Base-by-base conservation (phyloP, 2,329 filamentous ascomycete species). In the Monilinia laxa region DNA sequence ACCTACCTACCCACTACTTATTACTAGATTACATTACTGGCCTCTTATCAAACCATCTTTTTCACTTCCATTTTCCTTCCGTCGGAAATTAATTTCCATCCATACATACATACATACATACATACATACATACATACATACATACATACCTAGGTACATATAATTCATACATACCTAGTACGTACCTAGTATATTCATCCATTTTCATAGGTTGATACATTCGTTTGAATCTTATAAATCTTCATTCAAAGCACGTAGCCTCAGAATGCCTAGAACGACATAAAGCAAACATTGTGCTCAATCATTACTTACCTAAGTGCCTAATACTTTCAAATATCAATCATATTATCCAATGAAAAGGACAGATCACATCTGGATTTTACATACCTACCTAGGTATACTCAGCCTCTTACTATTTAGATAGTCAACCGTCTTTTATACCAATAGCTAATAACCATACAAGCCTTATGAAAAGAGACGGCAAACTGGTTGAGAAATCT, bases 61-160 rank as follows among this genome's bases (percentile, higher is more conserved):
- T 7, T 25, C 57, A 59, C 57, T 47, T 49, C 42, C 40, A 49
- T 47, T 45, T 59, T 59, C 42, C 25, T 59, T 18, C 57, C 42
- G 25, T 49, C 57, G 57, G 57, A 59, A 28, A 59, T 59, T 59
- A 59, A 35, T 49, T 35, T 59, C 7, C 6, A 31, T 23, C 23
- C 28, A 31, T 35, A 23, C 28, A 31, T 47, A 31, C 23, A 3
- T n/a, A n/a, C n/a, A n/a, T n/a, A n/a, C n/a, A n/a, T n/a, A n/a
- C n/a, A n/a, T n/a, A n/a, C n/a, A n/a, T n/a, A n/a, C n/a, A n/a
- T n/a, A n/a, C n/a, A n/a, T n/a, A n/a, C n/a, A 35, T 59, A 35
- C 7, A 49, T 23, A 35, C 40, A 12, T 28, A 28, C 28, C 28
- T 7, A 20, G 45, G n/a, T n/a, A n/a, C n/a, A 31, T 47, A 31